A percentile compares a stretch with the other conserved stretches of the same genome.
Evolutionary conservation across 495 filamentous ascomycete genomes (phyloP).

Genomic region (Aspergillus saccharolyticus): DNA sequence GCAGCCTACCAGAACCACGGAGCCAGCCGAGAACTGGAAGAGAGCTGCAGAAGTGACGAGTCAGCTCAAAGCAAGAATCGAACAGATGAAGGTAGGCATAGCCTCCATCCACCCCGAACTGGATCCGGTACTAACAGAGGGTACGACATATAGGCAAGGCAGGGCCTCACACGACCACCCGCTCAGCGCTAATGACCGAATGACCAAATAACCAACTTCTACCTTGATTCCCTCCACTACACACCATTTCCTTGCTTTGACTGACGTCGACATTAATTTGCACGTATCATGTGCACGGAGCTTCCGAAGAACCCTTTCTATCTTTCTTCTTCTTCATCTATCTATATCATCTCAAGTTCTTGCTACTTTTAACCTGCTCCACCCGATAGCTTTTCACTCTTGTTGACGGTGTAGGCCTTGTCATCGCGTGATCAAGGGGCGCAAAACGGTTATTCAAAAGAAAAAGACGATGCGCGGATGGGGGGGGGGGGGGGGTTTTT

Average conservation of each 20-base stretch:
- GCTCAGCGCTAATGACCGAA: slow-evolving; percentile 35
- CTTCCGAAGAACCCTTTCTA: neutral
- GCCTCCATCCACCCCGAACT: neutral
- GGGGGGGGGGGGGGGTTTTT: neutral
- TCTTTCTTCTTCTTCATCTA: neutral
- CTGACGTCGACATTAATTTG: slow-evolving; percentile 13
- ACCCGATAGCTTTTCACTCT: neutral
- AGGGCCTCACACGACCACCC: slow-evolving; percentile 41
- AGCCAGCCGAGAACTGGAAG: slow-evolving; percentile 91
- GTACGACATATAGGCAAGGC: slow-evolving; percentile 29
- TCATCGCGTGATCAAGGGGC: neutral
- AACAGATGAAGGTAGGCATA: slow-evolving; percentile 68
- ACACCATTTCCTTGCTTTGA: slow-evolving; percentile 12
- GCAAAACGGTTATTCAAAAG: neutral
- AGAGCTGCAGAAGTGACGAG: slow-evolving; percentile 98
- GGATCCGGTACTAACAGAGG: slow-evolving; percentile 1
- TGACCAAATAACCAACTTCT: slow-evolving; percentile 20
- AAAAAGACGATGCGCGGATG: no score
- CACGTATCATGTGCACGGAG: neutral
- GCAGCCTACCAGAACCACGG: slow-evolving; percentile 29
- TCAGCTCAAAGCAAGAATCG: slow-evolving; percentile 92
- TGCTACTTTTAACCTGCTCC: neutral
- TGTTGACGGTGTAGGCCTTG: neutral
- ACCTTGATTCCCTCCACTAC: slow-evolving; percentile 5
- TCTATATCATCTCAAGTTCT: neutral